phyloP scores from a whole-genome alignment of 768 basidiomycete species.

The Agaricus sinodeliciosus region DNA sequence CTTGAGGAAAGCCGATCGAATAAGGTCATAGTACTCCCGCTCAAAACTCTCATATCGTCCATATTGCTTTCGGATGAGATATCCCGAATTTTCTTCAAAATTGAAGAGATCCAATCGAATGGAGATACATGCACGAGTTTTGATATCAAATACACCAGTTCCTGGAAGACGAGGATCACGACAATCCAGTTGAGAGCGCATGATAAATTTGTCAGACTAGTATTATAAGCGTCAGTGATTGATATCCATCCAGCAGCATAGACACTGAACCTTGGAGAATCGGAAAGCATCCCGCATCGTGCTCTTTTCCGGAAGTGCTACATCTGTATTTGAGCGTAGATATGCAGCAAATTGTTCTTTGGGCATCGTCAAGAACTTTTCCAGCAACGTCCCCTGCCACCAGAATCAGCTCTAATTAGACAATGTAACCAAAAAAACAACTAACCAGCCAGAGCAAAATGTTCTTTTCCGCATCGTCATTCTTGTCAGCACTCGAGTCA shows the following conservation, averaged over 20 bases:
- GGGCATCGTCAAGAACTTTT: slow-evolving; percentile 76
- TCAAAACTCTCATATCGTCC: slow-evolving; percentile 81
- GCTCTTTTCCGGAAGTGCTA: slow-evolving; percentile 27
- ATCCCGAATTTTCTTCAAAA: slow-evolving; percentile 75
- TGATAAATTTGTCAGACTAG: slow-evolving; percentile 61
- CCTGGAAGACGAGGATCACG: slow-evolving; percentile 76
- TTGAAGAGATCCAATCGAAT: slow-evolving; percentile 85
- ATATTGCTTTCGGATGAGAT: slow-evolving; percentile 56
- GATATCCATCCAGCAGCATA: background rate
- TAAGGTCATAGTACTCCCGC: slow-evolving; percentile 90
- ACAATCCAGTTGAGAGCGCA: slow-evolving; percentile 96
- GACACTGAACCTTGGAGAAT: slow-evolving; percentile 61
- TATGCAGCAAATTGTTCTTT: slow-evolving; percentile 55
- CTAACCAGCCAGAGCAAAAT: slow-evolving; percentile 72
- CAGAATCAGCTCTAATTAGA: background rate
- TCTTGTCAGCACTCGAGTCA: background rate
- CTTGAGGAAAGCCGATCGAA: slow-evolving; percentile 91
- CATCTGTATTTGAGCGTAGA: slow-evolving; percentile 29
- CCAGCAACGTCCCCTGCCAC: slow-evolving; percentile 75
- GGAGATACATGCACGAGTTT: slow-evolving; percentile 82
- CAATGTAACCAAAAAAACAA: background rate
- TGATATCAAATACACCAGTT: slow-evolving; percentile 91
- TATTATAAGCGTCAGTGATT: background rate
- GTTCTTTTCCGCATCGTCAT: slow-evolving; percentile 48
- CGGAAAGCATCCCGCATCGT: slow-evolving; percentile 68